Evolutionary conservation across 306 rosid species (phyloP).

Genomic region (Begonia fuchsioides): DNA sequence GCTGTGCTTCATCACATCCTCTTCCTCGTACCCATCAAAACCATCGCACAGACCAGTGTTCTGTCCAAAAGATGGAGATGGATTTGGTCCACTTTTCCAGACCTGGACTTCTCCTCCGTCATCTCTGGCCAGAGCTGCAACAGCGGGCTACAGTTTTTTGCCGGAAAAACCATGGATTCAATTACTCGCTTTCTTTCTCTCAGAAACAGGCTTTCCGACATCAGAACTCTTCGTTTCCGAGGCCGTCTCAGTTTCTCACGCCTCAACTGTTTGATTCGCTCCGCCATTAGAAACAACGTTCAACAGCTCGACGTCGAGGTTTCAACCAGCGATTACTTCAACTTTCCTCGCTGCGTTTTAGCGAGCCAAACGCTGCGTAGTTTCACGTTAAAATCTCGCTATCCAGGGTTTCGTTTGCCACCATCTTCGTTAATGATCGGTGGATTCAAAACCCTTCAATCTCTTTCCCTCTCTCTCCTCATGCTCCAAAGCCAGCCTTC

Average conservation of each 20-base stretch:
- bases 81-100: slow-evolving; percentile 64
- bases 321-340: slow-evolving; percentile 40
- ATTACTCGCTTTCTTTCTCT: slow-evolving; percentile 33
- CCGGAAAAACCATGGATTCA: slow-evolving; percentile 12
- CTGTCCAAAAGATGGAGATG: slow-evolving; percentile 48
- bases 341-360: slow-evolving; percentile 53
- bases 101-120: slow-evolving; percentile 48
- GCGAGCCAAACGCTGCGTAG: slow-evolving; percentile 28
- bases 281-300: slow-evolving; percentile 45
- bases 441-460: slow-evolving; percentile 38
- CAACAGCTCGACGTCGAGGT: slow-evolving; percentile 49
- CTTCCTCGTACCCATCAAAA: slow-evolving; percentile 47
- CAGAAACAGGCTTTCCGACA: slow-evolving; percentile 35
- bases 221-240: slow-evolving; percentile 41
- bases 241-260: slow-evolving; percentile 45
- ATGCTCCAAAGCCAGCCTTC: slow-evolving; percentile 30
- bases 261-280: slow-evolving; percentile 41
- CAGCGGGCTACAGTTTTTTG: no score
- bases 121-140: slow-evolving; percentile 3
- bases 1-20: slow-evolving; percentile 47
- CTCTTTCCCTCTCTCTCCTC: slow-evolving; percentile 29
- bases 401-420: slow-evolving; percentile 53
- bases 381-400: slow-evolving; percentile 31
- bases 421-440: slow-evolving; percentile 39
- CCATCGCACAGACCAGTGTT: slow-evolving; percentile 42